Base-by-base conservation (phyloP, 2,329 filamentous ascomycete species). In the Aphanocladium album region DNA sequence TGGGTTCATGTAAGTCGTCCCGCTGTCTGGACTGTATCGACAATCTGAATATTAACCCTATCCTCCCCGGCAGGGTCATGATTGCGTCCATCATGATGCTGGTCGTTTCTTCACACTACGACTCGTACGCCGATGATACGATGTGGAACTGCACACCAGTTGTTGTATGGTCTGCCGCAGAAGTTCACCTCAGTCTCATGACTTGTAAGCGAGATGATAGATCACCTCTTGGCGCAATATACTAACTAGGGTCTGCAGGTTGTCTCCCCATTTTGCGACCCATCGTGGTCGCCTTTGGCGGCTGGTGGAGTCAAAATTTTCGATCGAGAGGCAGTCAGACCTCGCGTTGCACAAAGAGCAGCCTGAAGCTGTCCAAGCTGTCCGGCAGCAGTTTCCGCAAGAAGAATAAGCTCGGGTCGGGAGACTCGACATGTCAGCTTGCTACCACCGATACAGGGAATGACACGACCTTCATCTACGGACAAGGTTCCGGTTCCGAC, bases 31-130 rank as follows among this genome's bases (percentile, higher is more conserved):
- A 19, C 2, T 39, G 12, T 3, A 17, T 21, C 1, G 21, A 45
- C 12, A 21, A 5, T 1, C 25, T 21, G n/a, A 5, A 21, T n/a
- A 41, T n/a, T 27, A 33, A 30, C 52, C 14, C n/a, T 4, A 7
- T 17, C 9, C 16, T 25, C 23, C 19, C 27, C 41, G 12, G 39
- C 23, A 61, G 59, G 45, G 59, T 61, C 59, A 55, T 54, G 50
- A 41, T 56, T 41, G 59, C 52, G 14, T 61, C 59, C 5, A 61
- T 61, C 35, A 61, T 61, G 59, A 61, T 61, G 59, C 12, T 61
- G 11, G 59, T 61, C 35, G 59, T 56, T 4, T 61, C 59, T 25
- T 56, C 52, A 11, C 45, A 39, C 41, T 61, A 61, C 45, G 59
- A 61, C 45, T 55, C 59, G 8, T 61, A 56, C 14, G 59, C 51